Evolutionary conservation across 345 rosid species (phyloP).

Genomic region (Citrus hindsii): DNA sequence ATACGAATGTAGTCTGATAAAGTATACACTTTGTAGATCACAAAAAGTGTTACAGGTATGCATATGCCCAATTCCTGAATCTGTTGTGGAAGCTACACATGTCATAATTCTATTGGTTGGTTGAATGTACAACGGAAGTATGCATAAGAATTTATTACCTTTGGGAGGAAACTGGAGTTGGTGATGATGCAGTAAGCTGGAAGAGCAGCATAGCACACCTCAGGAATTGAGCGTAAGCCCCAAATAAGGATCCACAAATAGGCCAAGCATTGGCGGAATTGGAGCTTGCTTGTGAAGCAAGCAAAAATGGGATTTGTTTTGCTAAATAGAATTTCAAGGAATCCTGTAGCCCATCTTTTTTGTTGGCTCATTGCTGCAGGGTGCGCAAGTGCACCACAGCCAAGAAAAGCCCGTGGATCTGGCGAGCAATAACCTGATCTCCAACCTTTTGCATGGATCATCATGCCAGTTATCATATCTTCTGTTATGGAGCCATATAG

Average conservation of each 20-base stretch:
- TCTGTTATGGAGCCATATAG: constrained; percentile 59
- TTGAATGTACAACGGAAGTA: too few relatives aligned
- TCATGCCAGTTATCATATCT: constrained; percentile 49
- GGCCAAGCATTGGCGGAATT: constrained; percentile 42
- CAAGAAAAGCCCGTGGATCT: constrained; percentile 54
- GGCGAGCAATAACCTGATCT: constrained; percentile 22
- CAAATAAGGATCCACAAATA: constrained; percentile 29
- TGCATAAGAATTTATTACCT: constrained; percentile 22
- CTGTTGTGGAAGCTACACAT: constrained; percentile 7
- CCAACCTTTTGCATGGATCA: constrained; percentile 60
- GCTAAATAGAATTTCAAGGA: constrained; percentile 47
- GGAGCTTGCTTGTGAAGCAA: constrained; percentile 26
- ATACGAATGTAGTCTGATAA: constrained; percentile 27
- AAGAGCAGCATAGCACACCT: constrained; percentile 47
- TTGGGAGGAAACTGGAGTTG: constrained; percentile 60
- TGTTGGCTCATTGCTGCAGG: constrained; percentile 43
- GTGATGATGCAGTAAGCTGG: constrained; percentile 64
- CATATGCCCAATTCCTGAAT: constrained; percentile 25
- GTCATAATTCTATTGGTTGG: too few relatives aligned
- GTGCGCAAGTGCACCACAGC: constrained; percentile 43
- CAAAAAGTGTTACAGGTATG: constrained; percentile 18
- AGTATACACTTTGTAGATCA: constrained; percentile 19
- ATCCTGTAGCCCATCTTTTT: constrained; percentile 63
- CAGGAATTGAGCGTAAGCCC: constrained; percentile 52
- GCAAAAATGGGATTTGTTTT: constrained; percentile 34